Base-by-base conservation (phyloP, 225 moss, liverwort and hornwort species). In the Polytrichum commune region DNA sequence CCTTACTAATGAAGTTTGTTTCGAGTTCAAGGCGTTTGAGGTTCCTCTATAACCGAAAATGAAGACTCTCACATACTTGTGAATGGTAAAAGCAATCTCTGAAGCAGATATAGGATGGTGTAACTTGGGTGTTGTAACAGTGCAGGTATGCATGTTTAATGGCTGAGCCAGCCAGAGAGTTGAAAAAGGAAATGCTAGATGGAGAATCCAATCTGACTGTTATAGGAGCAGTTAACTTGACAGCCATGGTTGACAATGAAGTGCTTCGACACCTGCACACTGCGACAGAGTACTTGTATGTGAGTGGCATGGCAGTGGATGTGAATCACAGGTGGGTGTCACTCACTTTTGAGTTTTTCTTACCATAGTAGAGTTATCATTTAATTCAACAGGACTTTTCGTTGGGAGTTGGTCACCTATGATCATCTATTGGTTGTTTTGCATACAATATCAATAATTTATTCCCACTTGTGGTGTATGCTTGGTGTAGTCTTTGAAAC, bases 301-400 rank as follows among this genome's bases (percentile, higher is more conserved):
- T 98, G 22, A 95, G 98, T 67, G 95, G 98, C 27, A 93, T 98
- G 98, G 98, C 98, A 63, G 98, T 98, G 71, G 88, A 98, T 74
- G 57, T 73, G 9, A 78, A 84, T 7, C 86, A 80, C 84, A 95
- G 98, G 98, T 91, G 69, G 53, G 78, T 33, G 18, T 10, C 27
- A 9, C 7, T n/a, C 28, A 64, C 53, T 22, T 72, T 16, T 16
- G 18, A 38, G 20, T 58, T 58, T 58, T 24, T 58, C 24, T 57
- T 58, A 58, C 22, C 58, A 58, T 22, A 58, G 1, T 1, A 46
- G 46, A 16, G 16, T 46, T 13, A 13, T 13, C 16, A 13, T 46
- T 38, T 46, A 46, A 16, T 46, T 46, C 46, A 46, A 46, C 46
- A 46, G 13, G 46, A 16, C 16, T 46, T 46, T 13, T 9, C 9